Evolutionary conservation across 140 eudicot genomes (phyloP), one percentile per base, ranked within the genome.

Genomic region (Flaveria floridana): DNA sequence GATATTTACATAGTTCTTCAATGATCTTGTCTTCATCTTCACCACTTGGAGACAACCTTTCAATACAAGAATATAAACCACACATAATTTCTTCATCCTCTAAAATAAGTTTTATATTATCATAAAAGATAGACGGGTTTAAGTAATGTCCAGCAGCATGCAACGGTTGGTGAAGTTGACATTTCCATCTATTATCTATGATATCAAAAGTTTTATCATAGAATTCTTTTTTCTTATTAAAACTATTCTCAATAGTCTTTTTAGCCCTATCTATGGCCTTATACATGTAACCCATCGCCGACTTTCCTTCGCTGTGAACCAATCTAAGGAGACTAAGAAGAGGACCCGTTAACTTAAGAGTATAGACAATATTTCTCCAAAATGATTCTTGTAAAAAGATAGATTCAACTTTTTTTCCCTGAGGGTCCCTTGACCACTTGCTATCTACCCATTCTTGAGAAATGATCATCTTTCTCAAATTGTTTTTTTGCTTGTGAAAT

Each of bases 221-320:
- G 1, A 11, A 9, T 0, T 70, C 23, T 0, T 78, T 58, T 9
- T 14, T 39, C 58, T 47, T 7, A 11, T 44, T 44, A 11, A 11
- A 44, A 1, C 14, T 11, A 9, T 44, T 44, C 71, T 13, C 37
- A 41, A 79, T 83, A 2, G 68, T 23, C 25, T 70, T 64, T 25
- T 79, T 79, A 2, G 73, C 79, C 19, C 66, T 71, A 6, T 5
- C 58, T 71, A 51, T 81, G 25, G 78, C 81, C 11, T 15, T 41
- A 18, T 76, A 81, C 0, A 83, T 83, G 20, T 70, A 76, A 1
- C 82, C 82, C 74, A 66, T 83, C 3, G 77, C 14, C 2, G 74
- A 72, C 41, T 71, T 65, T 26, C 11, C 65, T 25, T 83, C 84
- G 4, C 79, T 77, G 34, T 83, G 79, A 55, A 79, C 79, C n/a